Evolutionary conservation across 2,329 filamentous ascomycete genomes (phyloP), one percentile per base, ranked within the genome.

Genomic region (Penicillium nordicum): DNA sequence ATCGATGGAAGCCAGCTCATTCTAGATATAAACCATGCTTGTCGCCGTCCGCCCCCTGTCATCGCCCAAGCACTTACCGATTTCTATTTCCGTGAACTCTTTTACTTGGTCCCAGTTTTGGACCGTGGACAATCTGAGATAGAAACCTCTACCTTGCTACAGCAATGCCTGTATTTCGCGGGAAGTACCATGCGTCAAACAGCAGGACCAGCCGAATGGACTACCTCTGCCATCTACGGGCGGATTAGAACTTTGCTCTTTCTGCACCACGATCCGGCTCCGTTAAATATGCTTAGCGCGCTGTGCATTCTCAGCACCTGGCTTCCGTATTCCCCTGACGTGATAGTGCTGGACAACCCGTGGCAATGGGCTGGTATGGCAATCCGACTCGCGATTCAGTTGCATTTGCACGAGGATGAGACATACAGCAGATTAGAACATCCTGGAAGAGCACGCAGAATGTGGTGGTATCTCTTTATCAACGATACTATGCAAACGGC

Each of bases 311-410:
- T 57, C 12, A 49, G 51, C 4, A 52, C 51, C 3, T 57, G 55
- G 55, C 46, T 46, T 23, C 55, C 55, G 30, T 57, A 55, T 41
- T 42, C 48, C 2, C 41, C 49, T 11, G 45, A 45, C 11, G 53
- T 36, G 21, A 40, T 57, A 29, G 42, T 53, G 12, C 36, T 59
- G 11, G 54, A 59, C 23, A 57, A 50, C 12, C 57, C 57, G 9
- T 59, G 54, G 53, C 54, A 59, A 38, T 59, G 57, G 57, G n/a
- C 40, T 11, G 54, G 57, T 14, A 59, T 57, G 57, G 57, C 41
- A 38, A 57, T 57, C 11, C 44, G 57, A 40, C 46, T 59, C 4
- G 57, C 41, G 4, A 29, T 59, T 9, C 57, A 59, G 16, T 27
- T 59, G 16, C 57, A 57, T 10, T 16, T 57, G 18, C 57, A 59